phyloP scores from a whole-genome alignment of 2,329 filamentous ascomycete species.

The Diaporthe vaccinii region DNA sequence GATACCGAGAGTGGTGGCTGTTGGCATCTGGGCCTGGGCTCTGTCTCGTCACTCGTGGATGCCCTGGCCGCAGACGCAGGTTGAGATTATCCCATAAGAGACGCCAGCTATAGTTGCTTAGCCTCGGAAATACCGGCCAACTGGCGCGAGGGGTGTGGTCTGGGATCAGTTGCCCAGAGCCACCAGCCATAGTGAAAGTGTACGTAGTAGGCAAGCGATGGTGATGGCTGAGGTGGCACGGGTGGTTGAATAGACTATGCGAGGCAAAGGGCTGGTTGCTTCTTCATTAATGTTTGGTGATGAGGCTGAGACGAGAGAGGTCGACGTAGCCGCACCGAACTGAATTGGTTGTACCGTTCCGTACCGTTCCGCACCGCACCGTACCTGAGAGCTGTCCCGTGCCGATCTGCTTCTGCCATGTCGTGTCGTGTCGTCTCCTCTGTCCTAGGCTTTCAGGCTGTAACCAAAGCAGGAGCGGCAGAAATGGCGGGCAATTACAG shows the following conservation, averaged over 20 bases:
- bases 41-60: slow-evolving; percentile 24
- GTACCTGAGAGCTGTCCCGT: background rate
- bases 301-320: slow-evolving; percentile 3
- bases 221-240: slow-evolving; percentile 1
- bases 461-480: background rate
- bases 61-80: slow-evolving; percentile 11
- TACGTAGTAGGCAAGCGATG: background rate
- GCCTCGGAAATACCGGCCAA: slow-evolving; percentile 24
- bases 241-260: slow-evolving; percentile 1
- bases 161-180: slow-evolving; percentile 13
- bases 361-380: background rate
- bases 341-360: background rate
- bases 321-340: background rate
- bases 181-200: background rate
- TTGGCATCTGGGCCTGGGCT: slow-evolving; percentile 18
- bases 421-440: background rate
- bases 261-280: slow-evolving; percentile 4
- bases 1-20: slow-evolving; percentile 24
- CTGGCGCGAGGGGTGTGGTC: slow-evolving; percentile 4
- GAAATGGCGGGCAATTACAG: background rate
- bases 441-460: background rate
- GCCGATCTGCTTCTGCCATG: background rate
- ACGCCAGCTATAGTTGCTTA: slow-evolving; percentile 28
- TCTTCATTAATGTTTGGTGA: background rate
- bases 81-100: slow-evolving; percentile 31